Base-by-base conservation (phyloP, 257 asterid genomes). In the Hygrophila difformis region DNA sequence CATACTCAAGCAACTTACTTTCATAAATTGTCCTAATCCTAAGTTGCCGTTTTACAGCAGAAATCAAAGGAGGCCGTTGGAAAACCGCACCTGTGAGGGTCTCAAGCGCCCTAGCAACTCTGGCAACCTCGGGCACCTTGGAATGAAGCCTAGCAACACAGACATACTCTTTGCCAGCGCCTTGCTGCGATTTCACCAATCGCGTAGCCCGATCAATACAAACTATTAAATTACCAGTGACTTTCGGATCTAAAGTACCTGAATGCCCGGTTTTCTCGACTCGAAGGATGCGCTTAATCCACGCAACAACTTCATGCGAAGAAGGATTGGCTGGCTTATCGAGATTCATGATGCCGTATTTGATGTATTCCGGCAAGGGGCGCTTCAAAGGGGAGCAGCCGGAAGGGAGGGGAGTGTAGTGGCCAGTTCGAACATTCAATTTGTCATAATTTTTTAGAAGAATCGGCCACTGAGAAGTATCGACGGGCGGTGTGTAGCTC, bases 371-470 rank as follows among this genome's bases (percentile, higher is more conserved):
- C 1, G 62, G 28, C 1, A 84, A 33, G 5, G 95, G 93, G 6
- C 95, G 87, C 44, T 84, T 84, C n/a, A 80, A 56, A 8, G 95
- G 95, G n/a, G 95, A 80, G 61, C 17, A 75, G 12, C 95, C 95
- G 23, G 88, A 71, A 1, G 88, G 79, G 6, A 84, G 71, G 5
- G 95, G 95, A 23, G 95, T 84, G 79, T 77, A 84, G 65, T 84
- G 95, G 0, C 95, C 95, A 3, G 95, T 80, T 6, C 95, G 80
- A 1, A 84, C 74, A 56, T 84, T 82, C 47, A 82, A 69, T 35
- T 75, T 79, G 48, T 77, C 85, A 70, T 80, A 84, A 66, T 84
- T 80, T 37, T 84, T 84, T 21, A 84, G 63, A 3, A 84, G 83
- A 54, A 84, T 75, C 13, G 95, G 95, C 95, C 95, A 84, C 9